Percentiles rank a stretch among this genome's conserved stretches.
phyloP scores from a whole-genome alignment of 208 protist species.

The Crithidia expoeki region DNA sequence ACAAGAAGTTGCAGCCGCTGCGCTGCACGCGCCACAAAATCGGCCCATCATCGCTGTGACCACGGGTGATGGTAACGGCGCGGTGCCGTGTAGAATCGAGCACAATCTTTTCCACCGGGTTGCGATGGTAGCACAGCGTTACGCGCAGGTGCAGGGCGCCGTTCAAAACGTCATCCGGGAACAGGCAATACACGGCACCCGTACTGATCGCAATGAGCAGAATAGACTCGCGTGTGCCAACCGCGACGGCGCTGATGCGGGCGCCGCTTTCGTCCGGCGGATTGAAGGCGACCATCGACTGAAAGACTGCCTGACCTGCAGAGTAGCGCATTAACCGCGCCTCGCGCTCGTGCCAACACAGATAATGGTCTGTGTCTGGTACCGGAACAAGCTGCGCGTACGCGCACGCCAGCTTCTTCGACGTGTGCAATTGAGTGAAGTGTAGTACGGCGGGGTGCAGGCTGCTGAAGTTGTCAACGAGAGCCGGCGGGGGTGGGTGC shows the following conservation, averaged over 20 bases:
- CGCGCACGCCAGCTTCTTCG: slow-evolving; percentile 35
- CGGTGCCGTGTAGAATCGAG: slow-evolving; percentile 42
- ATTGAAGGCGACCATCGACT: slow-evolving; percentile 59
- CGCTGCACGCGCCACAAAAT: slow-evolving; percentile 83
- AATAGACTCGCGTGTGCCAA: slow-evolving; percentile 65
- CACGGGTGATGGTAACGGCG: slow-evolving; percentile 68
- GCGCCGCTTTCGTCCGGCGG: slow-evolving; percentile 46
- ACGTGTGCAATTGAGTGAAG: slow-evolving; percentile 46
- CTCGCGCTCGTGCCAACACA: slow-evolving; percentile 73
- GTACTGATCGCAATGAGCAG: slow-evolving; percentile 62
- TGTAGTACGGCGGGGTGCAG: slow-evolving; percentile 39
- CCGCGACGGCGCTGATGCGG: slow-evolving; percentile 62
- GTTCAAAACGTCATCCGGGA: slow-evolving; percentile 38
- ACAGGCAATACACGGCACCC: slow-evolving; percentile 78
- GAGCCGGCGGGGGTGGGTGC: slow-evolving; percentile 35
- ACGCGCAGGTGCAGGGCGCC: slow-evolving; percentile 39
- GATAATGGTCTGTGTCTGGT: slow-evolving; percentile 55
- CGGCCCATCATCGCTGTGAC: slow-evolving; percentile 50
- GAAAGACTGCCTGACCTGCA: slow-evolving; percentile 34
- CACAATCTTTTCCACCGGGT: slow-evolving; percentile 65
- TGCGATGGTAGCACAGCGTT: slow-evolving; percentile 68
- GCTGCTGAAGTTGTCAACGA: slow-evolving; percentile 37
- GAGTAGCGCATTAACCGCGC: slow-evolving; percentile 68
- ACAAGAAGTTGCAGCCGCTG: slow-evolving; percentile 42
- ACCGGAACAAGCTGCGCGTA: slow-evolving; percentile 61